phyloP scores from a whole-genome alignment of 1,139 yeast species.

The Sugiyamaella grinbergsii region DNA sequence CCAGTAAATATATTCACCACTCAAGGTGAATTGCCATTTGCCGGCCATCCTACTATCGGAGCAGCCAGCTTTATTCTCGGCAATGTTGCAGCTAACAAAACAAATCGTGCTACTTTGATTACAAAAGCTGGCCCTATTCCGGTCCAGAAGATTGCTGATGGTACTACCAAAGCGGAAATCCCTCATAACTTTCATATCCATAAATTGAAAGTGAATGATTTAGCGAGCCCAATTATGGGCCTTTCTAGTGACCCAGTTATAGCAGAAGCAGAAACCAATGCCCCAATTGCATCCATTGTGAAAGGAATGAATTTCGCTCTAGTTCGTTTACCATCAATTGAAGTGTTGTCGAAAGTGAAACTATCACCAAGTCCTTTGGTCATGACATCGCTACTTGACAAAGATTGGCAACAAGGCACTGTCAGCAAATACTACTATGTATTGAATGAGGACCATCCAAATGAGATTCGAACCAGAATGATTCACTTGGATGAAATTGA shows the following conservation, averaged over 20 bases:
- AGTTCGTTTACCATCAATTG: constrained; percentile 21
- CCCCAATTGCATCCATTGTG: constrained; percentile 24
- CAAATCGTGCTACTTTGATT: constrained; percentile 15
- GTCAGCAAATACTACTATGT: constrained; percentile 16
- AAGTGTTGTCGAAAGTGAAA: constrained; percentile 13
- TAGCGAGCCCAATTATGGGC: constrained; percentile 2
- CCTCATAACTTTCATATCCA: constrained; percentile 23
- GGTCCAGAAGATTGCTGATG: constrained; percentile 16
- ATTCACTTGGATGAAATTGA: constrained; percentile 18
- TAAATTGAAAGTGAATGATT: neutral
- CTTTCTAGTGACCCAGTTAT: constrained; percentile 2
- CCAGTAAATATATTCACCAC: constrained; percentile 54
- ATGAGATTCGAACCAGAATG: constrained; percentile 21
- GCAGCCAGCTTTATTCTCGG: constrained; percentile 39
- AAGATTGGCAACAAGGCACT: constrained; percentile 4
- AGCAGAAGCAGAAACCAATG: constrained; percentile 8
- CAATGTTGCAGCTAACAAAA: neutral
- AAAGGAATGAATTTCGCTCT: constrained; percentile 25
- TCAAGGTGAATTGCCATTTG: constrained; percentile 53
- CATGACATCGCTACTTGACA: constrained; percentile 9
- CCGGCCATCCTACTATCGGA: constrained; percentile 64
- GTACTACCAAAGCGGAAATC: constrained; percentile 16
- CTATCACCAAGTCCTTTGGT: neutral
- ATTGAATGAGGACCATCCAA: neutral
- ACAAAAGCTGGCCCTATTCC: constrained; percentile 25